A percentile compares a stretch with the other conserved stretches of the same genome.
Evolutionary conservation across 139 green algal species (phyloP).

Genomic region (Yamagishiella unicocca): DNA sequence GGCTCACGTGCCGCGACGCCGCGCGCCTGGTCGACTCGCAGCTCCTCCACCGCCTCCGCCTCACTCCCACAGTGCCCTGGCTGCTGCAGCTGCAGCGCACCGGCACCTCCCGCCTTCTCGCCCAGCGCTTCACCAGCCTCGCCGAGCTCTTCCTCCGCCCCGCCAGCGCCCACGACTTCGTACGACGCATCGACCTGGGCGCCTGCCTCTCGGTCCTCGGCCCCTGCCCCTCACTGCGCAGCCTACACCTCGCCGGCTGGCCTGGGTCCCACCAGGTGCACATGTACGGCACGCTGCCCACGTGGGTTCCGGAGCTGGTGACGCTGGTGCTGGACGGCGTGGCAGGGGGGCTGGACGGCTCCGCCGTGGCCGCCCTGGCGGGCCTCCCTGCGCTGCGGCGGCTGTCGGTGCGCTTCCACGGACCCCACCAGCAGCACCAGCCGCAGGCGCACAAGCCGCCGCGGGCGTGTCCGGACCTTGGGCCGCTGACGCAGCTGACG

Average conservation of each 20-base stretch:
- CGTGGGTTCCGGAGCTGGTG: background rate
- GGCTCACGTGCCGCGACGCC: background rate
- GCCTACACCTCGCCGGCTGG: conserved; percentile 10
- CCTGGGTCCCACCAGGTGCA: background rate
- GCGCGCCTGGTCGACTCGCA: background rate
- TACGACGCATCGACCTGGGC: background rate
- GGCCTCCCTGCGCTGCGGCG: background rate
- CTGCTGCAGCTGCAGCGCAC: background rate
- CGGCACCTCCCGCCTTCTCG: background rate
- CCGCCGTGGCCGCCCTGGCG: background rate
- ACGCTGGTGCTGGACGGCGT: background rate
- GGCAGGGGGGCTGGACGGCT: background rate
- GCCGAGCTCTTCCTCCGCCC: background rate
- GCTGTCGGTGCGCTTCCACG: background rate
- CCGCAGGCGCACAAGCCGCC: background rate
- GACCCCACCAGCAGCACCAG: background rate
- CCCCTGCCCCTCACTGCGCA: background rate
- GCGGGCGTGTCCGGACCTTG: background rate
- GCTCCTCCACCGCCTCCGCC: background rate
- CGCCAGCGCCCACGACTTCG: conserved; percentile 1
- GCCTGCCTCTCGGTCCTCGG: background rate
- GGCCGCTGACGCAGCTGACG: conserved; percentile 6
- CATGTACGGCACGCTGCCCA: background rate
- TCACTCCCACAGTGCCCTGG: background rate
- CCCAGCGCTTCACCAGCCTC: background rate